Conservation (phyloP, 2,329 filamentous ascomycete species). For the Botrytis byssoidea region DNA sequence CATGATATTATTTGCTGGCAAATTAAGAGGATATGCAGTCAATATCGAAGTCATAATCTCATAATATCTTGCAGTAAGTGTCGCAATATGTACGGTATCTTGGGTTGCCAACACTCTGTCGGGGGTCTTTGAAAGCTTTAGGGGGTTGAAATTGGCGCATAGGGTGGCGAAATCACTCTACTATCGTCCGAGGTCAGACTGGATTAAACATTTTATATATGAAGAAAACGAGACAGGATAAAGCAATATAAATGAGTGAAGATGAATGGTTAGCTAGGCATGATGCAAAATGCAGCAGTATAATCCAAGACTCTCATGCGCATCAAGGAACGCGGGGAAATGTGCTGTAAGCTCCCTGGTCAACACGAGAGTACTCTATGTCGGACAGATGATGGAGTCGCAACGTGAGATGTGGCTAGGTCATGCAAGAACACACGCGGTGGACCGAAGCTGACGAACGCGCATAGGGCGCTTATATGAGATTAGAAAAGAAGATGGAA, state of each 20-base stretch:
- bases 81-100: neutral
- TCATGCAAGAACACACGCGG: conserved; percentile 20
- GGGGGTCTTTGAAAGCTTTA: neutral
- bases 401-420: conserved; percentile 20
- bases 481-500: neutral
- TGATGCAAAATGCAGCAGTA: conserved; percentile 10
- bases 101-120: neutral
- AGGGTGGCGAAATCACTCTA: conserved; percentile 20
- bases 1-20: conserved; percentile 32
- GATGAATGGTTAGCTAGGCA: conserved; percentile 13
- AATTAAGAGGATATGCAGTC: conserved; percentile 32
- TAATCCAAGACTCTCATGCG: conserved; percentile 4
- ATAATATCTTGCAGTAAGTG: conserved; percentile 5
- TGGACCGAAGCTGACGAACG: conserved; percentile 7
- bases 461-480: conserved; percentile 19
- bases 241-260: conserved; percentile 8
- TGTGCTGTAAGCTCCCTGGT: conserved; percentile 19
- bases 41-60: conserved; percentile 40
- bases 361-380: conserved; percentile 6
- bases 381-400: conserved; percentile 20
- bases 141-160: conserved; percentile 15
- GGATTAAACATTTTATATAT: conserved; percentile 7
- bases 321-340: conserved; percentile 18
- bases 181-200: conserved; percentile 21
- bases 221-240: neutral